These are phyloP conservation scores for Dothistroma septosporum DNA, from an alignment of 2,329 filamentous ascomycete species.

Conservation along the genomic window DNA sequence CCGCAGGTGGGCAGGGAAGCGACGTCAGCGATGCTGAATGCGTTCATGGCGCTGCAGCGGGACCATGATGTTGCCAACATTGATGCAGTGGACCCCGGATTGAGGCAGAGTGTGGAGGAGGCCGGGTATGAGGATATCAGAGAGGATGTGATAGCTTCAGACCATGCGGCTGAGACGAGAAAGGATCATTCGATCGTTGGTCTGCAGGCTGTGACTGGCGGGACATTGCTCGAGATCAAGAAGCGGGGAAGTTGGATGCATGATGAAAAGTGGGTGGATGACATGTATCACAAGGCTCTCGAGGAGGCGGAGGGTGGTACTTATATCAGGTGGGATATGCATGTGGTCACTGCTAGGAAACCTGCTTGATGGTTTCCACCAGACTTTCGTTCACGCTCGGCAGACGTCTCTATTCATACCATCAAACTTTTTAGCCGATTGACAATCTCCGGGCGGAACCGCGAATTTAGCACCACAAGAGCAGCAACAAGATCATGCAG, in stretches of 20 bases:
- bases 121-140: conserved; percentile 12
- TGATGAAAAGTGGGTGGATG: conserved; percentile 3
- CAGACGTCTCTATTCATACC: too few species aligned
- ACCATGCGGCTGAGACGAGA: conserved; percentile 16
- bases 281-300: conserved; percentile 5
- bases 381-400: too few species aligned
- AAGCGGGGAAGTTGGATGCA: background rate
- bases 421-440: too few species aligned
- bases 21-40: background rate
- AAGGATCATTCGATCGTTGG: background rate
- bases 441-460: too few species aligned
- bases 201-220: conserved; percentile 5
- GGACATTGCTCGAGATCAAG: background rate
- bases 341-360: conserved; percentile 13
- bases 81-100: background rate
- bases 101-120: conserved; percentile 2
- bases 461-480: too few species aligned
- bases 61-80: background rate
- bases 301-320: conserved; percentile 10
- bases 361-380: background rate
- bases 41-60: conserved; percentile 1
- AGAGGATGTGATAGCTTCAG: conserved; percentile 18
- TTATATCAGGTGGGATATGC: conserved; percentile 16
- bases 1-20: background rate
- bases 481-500: too few species aligned